Evolutionary conservation across 2,329 filamentous ascomycete species (phyloP), one percentile per base, ranked within the genome.

Genomic region (Cercospora sp.): DNA sequence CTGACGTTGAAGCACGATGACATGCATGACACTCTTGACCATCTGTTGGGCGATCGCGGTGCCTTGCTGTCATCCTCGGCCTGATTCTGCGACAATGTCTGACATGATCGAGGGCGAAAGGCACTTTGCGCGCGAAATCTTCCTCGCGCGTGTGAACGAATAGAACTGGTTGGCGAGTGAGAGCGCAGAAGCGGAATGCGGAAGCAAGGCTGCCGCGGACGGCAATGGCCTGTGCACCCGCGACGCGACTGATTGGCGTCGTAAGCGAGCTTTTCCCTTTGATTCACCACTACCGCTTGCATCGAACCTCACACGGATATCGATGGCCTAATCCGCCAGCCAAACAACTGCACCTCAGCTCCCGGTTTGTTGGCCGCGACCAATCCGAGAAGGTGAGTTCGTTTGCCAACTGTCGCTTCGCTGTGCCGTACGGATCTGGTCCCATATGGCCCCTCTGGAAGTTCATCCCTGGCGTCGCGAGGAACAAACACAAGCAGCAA

Each of bases 401-500:
- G 60, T 53, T 37, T 40, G 55, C 53, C 30, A 18, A 45, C 62
- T 59, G 37, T 65, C 53, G 62, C 51, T 49, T n/a, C 55, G 28
- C 28, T 18, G 32, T 28, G 63, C 53, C 57, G 49, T 53, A n/a
- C 16, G 34, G 53, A 51, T 53, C 55, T 28, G 24, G 61, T 57
- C 62, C 55, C 18, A 51, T 26, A 7, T 28, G 45, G 51, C 51
- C 55, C 26, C 57, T 57, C 59, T 65, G 57, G 49, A 40, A 51
- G 12, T 58, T 37, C 55, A 68, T 66, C 66, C 58, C 67, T 66
- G 66, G 61, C 59, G 68, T 69, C 70, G 70, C 68, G 68, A 70
- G 68, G 63, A 69, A 69, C 70, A 70, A 72, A 72, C 70, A 69
- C 66, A 61, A 66, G 61, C 66, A 65, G 66, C 67, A 67, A 71